phyloP scores from a whole-genome alignment of 257 asterid species.

The Hygrophila difformis region DNA sequence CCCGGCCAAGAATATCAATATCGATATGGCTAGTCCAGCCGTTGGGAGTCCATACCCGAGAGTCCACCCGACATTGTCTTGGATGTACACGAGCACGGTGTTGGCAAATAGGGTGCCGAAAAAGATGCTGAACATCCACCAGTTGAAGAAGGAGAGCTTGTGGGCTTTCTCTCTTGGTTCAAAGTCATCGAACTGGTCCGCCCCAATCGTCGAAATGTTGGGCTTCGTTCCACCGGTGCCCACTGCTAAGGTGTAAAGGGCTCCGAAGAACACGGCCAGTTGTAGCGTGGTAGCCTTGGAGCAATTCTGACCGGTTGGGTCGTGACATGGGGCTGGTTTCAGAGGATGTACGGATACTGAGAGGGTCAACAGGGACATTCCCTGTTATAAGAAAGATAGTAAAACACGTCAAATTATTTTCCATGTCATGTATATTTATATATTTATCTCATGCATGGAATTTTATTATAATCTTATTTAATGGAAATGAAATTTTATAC shows the following conservation, averaged over 20 bases:
- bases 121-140: no score
- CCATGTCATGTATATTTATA: no score
- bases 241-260: slow-evolving; percentile 27
- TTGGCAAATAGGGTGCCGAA: no score
- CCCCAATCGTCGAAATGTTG: no score
- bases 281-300: slow-evolving; percentile 14
- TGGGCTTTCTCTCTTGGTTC: slow-evolving; percentile 23
- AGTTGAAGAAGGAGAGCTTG: no score
- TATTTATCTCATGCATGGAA: no score
- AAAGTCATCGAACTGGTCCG: no score
- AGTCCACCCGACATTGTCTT: slow-evolving; percentile 30
- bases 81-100: no score
- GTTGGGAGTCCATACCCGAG: slow-evolving; percentile 28
- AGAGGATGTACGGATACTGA: slow-evolving; percentile 23
- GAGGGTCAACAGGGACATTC: slow-evolving; percentile 22
- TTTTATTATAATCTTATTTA: no score
- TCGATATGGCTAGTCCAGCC: slow-evolving; percentile 19
- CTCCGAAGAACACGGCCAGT: slow-evolving; percentile 17
- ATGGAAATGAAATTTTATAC: no score
- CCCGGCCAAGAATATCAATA: slow-evolving; percentile 18
- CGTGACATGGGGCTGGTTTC: slow-evolving; percentile 19
- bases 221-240: no score
- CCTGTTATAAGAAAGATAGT: slow-evolving; percentile 5
- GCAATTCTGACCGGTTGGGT: slow-evolving; percentile 1
- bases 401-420: no score